These are phyloP conservation scores for Starmerella floris DNA, from an alignment of 805 yeast genomes.

Conservation along the genomic window DNA sequence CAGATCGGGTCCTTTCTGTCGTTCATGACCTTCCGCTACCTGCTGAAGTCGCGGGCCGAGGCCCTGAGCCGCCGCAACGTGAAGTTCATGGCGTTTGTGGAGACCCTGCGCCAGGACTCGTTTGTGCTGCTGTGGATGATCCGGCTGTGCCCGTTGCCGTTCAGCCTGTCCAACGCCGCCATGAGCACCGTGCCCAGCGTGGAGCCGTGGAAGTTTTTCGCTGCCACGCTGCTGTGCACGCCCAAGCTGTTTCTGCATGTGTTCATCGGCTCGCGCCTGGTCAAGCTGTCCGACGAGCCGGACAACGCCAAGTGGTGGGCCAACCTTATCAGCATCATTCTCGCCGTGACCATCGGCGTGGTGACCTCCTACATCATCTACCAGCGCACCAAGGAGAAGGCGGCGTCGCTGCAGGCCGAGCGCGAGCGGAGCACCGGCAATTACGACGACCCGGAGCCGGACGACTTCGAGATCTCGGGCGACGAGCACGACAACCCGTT, in stretches of 20 bases:
- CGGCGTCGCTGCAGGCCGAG: constrained; percentile 23
- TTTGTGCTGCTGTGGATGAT: constrained; percentile 56
- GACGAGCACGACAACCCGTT: constrained; percentile 11
- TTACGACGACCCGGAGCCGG: constrained; percentile 19
- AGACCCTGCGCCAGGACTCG: constrained; percentile 58
- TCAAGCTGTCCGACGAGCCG: constrained; percentile 45
- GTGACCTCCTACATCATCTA: constrained; percentile 58
- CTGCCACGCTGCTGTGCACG: constrained; percentile 62
- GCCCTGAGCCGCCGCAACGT: constrained; percentile 47
- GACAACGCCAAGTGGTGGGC: constrained; percentile 41
- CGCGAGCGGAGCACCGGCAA: constrained; percentile 2
- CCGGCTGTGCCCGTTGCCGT: constrained; percentile 84
- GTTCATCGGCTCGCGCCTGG: constrained; percentile 65
- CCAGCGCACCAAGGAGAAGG: constrained; percentile 31
- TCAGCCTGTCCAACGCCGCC: constrained; percentile 84
- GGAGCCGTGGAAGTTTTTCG: constrained; percentile 43
- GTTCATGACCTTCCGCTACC: constrained; percentile 50
- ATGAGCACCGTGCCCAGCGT: constrained; percentile 77
- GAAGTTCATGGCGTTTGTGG: constrained; percentile 59
- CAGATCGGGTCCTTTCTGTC: constrained; percentile 63
- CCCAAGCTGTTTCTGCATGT: constrained; percentile 71
- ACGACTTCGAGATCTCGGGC: constrained; percentile 24
- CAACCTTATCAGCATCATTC: constrained; percentile 46
- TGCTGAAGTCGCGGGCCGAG: constrained; percentile 45
- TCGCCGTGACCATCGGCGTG: constrained; percentile 44